Base-by-base conservation (phyloP, 1,284 basidiomycete species). In the Malassezia brasiliensis region DNA sequence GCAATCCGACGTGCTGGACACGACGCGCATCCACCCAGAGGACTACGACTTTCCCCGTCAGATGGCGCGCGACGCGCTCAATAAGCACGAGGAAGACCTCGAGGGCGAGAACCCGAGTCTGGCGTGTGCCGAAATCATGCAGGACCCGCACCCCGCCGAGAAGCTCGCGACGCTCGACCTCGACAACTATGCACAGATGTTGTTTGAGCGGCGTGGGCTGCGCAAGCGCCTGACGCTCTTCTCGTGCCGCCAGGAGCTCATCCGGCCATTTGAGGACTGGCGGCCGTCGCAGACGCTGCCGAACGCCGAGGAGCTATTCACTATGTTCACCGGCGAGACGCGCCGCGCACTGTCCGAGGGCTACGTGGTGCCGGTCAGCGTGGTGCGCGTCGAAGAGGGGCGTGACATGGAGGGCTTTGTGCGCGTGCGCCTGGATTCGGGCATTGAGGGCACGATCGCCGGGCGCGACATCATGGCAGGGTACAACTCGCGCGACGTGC, bases 21-120 rank as follows among this genome's bases (percentile, higher is more conserved):
- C 85, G 69, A 98, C 93, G 20, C 86, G 94, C 14, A 90, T 99
- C 60, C 94, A 99, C 75, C 90, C 90, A 0, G 90, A 96, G 76
- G 93, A 98, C 77, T 99, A 98, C 75, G 90, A 96, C 68, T 82
- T 96, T 52, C 93, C 94, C 1, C 85, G 90, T 42, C 96, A 98
- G 79, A 96, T 99, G 90, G 93, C 94, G 34, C 88, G 89, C 11
- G 93, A 96, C 75, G 90, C 93, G 7, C 81, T 96, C 22, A 93
- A 96, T 69, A 82, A 90, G 32, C 68, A 70, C 59, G 70, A 69
- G 47, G 72, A 74, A 59, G 72, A 74, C 53, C 59, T 70, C 31
- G 69, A 70, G 35, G 64, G 63, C 38, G 65, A 69, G 54, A 69
- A 74, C 35, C 56, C 64, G 7, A 69, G 67, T 50, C 31, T 65